A percentile compares a stretch with the other conserved stretches of the same genome.
phyloP scores from a whole-genome alignment of 306 rosid genomes.

The Crotalaria pallida region DNA sequence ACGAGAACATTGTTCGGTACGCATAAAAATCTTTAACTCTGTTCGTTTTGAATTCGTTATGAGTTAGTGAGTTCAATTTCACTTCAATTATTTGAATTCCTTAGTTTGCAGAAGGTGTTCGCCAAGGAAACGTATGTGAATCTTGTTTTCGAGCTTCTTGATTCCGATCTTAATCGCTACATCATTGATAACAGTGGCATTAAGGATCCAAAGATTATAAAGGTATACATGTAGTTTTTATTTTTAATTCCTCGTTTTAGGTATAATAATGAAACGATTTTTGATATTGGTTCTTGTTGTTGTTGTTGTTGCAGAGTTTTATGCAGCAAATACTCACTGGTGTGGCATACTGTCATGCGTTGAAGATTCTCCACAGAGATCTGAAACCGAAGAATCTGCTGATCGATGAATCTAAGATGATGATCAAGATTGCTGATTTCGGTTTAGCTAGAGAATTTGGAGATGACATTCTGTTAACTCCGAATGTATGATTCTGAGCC shows the following conservation, averaged over 20 bases:
- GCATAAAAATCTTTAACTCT: background rate
- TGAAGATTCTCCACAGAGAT: conserved; percentile 11
- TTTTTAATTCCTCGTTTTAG: background rate
- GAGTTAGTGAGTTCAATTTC: too few species aligned
- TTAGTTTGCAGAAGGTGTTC: background rate
- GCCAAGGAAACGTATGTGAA: background rate
- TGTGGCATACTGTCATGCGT: conserved; percentile 10
- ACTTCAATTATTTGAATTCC: background rate
- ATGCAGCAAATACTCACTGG: conserved; percentile 18
- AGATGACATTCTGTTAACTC: background rate
- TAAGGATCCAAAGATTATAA: background rate
- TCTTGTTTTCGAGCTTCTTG: conserved; percentile 17
- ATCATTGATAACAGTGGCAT: background rate
- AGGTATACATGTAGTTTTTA: background rate
- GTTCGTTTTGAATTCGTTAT: background rate
- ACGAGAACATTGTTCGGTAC: background rate
- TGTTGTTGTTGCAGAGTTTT: background rate
- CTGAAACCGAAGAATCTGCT: conserved; percentile 17
- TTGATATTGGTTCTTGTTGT: background rate
- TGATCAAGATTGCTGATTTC: conserved; percentile 19
- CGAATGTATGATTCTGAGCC: background rate
- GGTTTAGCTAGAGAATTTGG: conserved; percentile 10
- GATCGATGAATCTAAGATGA: background rate
- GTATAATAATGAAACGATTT: too few species aligned
- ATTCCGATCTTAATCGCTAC: background rate